Conservation (phyloP, 176 grass and related monocot genomes). For the Oryza nivara region DNA sequence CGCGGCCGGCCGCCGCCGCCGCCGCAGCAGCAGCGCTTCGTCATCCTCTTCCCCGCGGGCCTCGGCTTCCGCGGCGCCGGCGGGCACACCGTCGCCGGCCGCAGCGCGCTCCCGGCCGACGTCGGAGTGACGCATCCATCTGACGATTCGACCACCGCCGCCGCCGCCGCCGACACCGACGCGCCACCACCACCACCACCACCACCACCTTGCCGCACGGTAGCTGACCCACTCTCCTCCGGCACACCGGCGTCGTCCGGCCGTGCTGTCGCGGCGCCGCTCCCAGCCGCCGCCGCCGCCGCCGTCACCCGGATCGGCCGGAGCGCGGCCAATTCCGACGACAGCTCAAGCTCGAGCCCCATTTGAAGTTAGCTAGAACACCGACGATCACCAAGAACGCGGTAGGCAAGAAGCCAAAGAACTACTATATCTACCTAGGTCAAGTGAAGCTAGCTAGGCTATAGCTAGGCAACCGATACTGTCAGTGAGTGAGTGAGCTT, state of each 20-base stretch:
- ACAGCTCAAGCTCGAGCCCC: constrained; percentile 56
- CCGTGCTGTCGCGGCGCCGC: background rate
- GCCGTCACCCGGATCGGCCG: constrained; percentile 43
- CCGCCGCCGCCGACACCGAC: too few species aligned
- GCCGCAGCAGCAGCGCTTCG: constrained; percentile 37
- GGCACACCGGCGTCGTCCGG: too few species aligned
- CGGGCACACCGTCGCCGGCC: constrained; percentile 53
- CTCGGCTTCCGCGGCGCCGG: constrained; percentile 64
- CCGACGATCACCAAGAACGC: constrained; percentile 2
- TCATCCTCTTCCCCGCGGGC: constrained; percentile 33
- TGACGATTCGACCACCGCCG: background rate
- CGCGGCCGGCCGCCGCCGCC: background rate
- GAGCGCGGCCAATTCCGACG: constrained; percentile 53
- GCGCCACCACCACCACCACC: too few species aligned
- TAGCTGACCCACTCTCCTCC: background rate
- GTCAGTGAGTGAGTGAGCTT: too few species aligned
- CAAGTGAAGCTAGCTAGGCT: too few species aligned
- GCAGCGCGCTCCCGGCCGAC: constrained; percentile 32
- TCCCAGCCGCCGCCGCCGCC: background rate
- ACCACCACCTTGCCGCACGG: background rate
- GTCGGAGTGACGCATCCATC: constrained; percentile 64
- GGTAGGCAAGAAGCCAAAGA: background rate
- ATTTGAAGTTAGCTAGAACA: background rate
- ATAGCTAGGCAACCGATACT: too few species aligned
- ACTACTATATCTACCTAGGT: background rate